Base-by-base conservation (phyloP, 768 basidiomycete genomes). In the Phlegmacium glaucopus region DNA sequence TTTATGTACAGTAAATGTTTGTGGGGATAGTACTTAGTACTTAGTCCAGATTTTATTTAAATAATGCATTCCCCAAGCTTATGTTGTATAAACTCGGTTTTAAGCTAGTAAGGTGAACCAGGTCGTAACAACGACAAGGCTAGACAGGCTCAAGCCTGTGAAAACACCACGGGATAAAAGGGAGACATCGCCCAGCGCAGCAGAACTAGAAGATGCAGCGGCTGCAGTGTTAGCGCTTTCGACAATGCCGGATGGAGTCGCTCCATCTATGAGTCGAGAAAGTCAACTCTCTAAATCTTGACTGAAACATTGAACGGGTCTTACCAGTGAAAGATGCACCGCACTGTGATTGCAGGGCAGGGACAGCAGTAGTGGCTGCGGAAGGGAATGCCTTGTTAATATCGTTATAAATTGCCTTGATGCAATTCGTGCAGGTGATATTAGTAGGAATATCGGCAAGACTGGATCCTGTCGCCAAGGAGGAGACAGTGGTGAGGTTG, bases 251-350 rank as follows among this genome's bases (percentile, higher is more conserved):
- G 69, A 54, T 8, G 74, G 72, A 1, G 59, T 63, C 1, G 51
- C 51, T 9, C 73, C 73, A 55, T 77, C 75, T 75, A 43, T 26
- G 44, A 30, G 35, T 29, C 49, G 18, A 34, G 26, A 28, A 27
- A 15, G 39, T 42, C n/a, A 39, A n/a, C 32, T 36, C 26, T 22
- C 11, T 30, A 9, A 6, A 22, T 10, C 8, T 44, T 17, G 22
- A 11, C 13, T 35, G 18, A 28, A 46, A 37, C 45, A 36, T 11
- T 26, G 34, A 34, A 18, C 5, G 8, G 13, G 9, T 62, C 75
- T 49, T 59, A 83, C 81, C 67, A 39, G 68, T 75, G 63, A 83
- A 84, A 10, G 65, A 63, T 36, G 76, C 55, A 10, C 82, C 81
- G 51, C 83, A 84, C 48, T 73, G 56, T 0, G 48, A 38, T 44